phyloP scores from a whole-genome alignment of 2,329 filamentous ascomycete species.

The Talaromyces sp. region DNA sequence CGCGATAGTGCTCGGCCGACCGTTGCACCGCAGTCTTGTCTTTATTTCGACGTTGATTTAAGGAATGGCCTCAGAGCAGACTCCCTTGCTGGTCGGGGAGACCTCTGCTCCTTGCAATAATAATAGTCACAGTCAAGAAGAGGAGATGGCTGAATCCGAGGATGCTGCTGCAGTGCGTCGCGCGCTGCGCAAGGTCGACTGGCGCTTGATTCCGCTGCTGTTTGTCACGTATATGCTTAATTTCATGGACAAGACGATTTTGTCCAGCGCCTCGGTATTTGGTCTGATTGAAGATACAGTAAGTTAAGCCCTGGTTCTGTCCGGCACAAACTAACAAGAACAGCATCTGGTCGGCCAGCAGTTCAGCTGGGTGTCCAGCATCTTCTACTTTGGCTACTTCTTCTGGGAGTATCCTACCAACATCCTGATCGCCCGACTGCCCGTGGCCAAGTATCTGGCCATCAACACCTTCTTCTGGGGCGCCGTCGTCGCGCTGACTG shows the following conservation, averaged over 20 bases:
- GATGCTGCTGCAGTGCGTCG: slow-evolving; percentile 1
- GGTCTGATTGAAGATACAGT: slow-evolving; percentile 25
- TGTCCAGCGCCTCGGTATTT: slow-evolving; percentile 32
- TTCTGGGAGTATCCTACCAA: slow-evolving; percentile 63
- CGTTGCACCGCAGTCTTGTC: not conserved
- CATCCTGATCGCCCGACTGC: slow-evolving; percentile 57
- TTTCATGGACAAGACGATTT: slow-evolving; percentile 57
- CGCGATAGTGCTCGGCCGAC: not conserved
- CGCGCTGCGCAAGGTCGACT: slow-evolving; percentile 53
- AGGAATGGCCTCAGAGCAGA: not conserved
- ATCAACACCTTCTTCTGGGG: slow-evolving; percentile 62
- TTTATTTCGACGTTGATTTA: not conserved
- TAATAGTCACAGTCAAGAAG: not conserved
- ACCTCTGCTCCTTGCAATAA: not conserved
- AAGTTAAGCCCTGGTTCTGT: not conserved
- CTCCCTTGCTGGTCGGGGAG: not conserved
- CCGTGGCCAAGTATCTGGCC: slow-evolving; percentile 61
- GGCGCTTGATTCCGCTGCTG: slow-evolving; percentile 49
- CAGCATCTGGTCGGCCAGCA: slow-evolving; percentile 9
- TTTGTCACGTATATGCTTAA: slow-evolving; percentile 56
- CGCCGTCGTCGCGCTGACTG: slow-evolving; percentile 54
- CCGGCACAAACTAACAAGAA: not conserved
- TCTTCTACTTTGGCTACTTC: slow-evolving; percentile 31
- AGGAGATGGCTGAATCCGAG: not conserved
- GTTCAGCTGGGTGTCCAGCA: slow-evolving; percentile 10